Conservation (phyloP, 2,329 filamentous ascomycete genomes). For the Cercospora janseana region DNA sequence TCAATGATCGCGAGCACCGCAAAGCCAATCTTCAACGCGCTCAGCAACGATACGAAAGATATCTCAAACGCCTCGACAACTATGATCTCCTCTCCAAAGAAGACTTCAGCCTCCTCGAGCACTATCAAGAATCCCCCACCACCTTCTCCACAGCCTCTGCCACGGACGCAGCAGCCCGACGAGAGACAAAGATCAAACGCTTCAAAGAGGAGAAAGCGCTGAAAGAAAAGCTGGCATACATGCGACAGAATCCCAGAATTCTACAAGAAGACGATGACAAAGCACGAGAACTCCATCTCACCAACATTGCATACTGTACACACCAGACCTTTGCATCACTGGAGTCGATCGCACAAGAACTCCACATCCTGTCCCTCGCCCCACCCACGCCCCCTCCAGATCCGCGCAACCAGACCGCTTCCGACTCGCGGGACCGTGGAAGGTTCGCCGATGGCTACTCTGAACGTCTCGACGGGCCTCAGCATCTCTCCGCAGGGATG, state of each 20-base stretch:
- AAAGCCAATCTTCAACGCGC: slow-evolving; percentile 62
- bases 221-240: slow-evolving; percentile 74
- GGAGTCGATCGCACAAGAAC: slow-evolving; percentile 82
- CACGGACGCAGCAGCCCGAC: slow-evolving; percentile 64
- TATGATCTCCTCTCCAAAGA: slow-evolving; percentile 68
- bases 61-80: slow-evolving; percentile 70
- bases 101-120: slow-evolving; percentile 68
- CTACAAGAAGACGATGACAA: slow-evolving; percentile 77
- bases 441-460: slow-evolving; percentile 57
- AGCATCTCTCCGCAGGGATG: slow-evolving; percentile 52
- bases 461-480: slow-evolving; percentile 69
- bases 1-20: slow-evolving; percentile 60
- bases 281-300: slow-evolving; percentile 74
- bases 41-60: slow-evolving; percentile 71
- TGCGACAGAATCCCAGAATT: slow-evolving; percentile 58
- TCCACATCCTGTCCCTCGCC: slow-evolving; percentile 75
- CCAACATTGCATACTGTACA: slow-evolving; percentile 68
- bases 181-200: slow-evolving; percentile 80
- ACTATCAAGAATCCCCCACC: slow-evolving; percentile 69
- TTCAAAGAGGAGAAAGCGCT: slow-evolving; percentile 84
- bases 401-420: slow-evolving; percentile 38
- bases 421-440: slow-evolving; percentile 51
- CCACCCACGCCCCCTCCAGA: slow-evolving; percentile 53
- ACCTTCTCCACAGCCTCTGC: slow-evolving; percentile 70
- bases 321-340: slow-evolving; percentile 82